A percentile compares a stretch with the other conserved stretches of the same genome.
These are phyloP conservation scores for Septoria linicola DNA, from an alignment of 2,329 filamentous ascomycete species.

Conservation along the genomic window DNA sequence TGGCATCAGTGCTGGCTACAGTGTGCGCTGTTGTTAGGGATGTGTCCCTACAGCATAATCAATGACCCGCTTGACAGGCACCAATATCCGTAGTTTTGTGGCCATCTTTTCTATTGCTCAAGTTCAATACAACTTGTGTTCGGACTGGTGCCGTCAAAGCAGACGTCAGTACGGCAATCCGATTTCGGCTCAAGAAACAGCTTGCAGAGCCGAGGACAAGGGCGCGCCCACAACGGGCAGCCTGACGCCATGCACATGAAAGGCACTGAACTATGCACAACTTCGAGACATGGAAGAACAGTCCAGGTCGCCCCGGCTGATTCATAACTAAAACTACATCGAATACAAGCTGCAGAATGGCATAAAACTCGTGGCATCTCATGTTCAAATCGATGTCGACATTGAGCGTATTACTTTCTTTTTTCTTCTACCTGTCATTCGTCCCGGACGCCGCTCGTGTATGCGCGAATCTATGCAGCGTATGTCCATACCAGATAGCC, in stretches of 20 bases:
- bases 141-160: neutral
- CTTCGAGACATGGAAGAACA: neutral
- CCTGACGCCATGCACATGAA: slow-evolving; percentile 4
- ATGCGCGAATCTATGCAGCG: slow-evolving; percentile 18
- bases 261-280: neutral
- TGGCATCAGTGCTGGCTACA: neutral
- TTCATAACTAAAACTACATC: slow-evolving; percentile 30
- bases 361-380: slow-evolving; percentile 15
- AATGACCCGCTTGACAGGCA: slow-evolving; percentile 58
- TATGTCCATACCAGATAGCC: slow-evolving; percentile 29
- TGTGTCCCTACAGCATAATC: slow-evolving; percentile 56
- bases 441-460: slow-evolving; percentile 16
- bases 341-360: slow-evolving; percentile 30
- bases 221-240: neutral
- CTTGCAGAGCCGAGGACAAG: slow-evolving; percentile 15
- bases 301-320: slow-evolving; percentile 14
- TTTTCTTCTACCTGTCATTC: slow-evolving; percentile 22
- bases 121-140: too few species aligned
- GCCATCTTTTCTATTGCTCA: slow-evolving; percentile 33
- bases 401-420: slow-evolving; percentile 18
- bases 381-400: slow-evolving; percentile 26
- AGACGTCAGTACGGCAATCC: slow-evolving; percentile 19
- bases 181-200: slow-evolving; percentile 13
- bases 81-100: slow-evolving; percentile 54
- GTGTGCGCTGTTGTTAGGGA: neutral